Base-by-base conservation (phyloP, 768 basidiomycete genomes). In the Bullera alba region DNA sequence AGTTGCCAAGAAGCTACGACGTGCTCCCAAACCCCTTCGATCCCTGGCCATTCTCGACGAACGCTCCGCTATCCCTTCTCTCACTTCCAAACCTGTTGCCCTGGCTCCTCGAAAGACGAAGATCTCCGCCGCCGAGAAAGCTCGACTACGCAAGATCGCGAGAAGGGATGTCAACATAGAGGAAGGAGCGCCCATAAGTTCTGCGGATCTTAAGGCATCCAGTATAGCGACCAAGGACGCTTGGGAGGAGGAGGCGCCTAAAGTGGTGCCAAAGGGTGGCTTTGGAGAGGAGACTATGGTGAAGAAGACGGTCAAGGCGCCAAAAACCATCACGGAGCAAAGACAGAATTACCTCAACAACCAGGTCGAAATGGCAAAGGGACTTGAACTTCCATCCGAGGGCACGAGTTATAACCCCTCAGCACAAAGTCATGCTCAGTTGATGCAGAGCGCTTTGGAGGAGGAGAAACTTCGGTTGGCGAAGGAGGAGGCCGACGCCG, bases 361-460 rank as follows among this genome's bases (percentile, higher is more conserved):
- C 3, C 54, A 57, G 38, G 52, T 61, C 16, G 55, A 46, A 26
- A 36, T 26, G 16, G 54, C 54, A 12, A 23, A 48, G 17, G 54
- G 34, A 4, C 37, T 51, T 4, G 61, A 61, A 16, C 38, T 81
- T 2, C 91, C 91, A 0, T 86, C 87, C 57, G 81, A 81, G 27
- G 91, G 91, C 17, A 79, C 84, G 2, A 91, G 88, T 16, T 96
- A 96, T 68, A 95, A 95, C 67, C 91, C 91, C 0, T 81, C 82
- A 0, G 80, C 79, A 0, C 77, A 79, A 3, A 81, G 83, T 0
- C 86, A 93, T 59, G 79, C 80, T 43, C 80, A 81, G 42, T 79
- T 93, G 4, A 67, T 96, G 19, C 73, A 78, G 12, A 73, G 79
- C 44, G 91, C 89, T 0, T 78, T 81, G 45, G 78, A 81, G 52